Percentiles rank a stretch among this genome's conserved stretches.
Evolutionary conservation across 2,329 filamentous ascomycete species (phyloP).

Genomic region (Ascocoryne sarcoides): DNA sequence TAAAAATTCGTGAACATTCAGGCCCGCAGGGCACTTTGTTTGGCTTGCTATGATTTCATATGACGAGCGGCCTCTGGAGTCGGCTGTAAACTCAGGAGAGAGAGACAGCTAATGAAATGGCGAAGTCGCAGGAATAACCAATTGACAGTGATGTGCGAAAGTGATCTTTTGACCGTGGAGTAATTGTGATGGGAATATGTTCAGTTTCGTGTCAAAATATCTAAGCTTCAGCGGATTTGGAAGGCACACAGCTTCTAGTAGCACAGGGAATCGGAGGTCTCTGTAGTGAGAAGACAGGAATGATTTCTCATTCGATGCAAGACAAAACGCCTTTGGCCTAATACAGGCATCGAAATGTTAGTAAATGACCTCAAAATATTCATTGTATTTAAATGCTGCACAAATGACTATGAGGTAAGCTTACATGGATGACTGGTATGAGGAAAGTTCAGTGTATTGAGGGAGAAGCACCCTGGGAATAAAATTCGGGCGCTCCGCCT

Average conservation of each 20-base stretch:
- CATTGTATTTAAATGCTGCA: no score
- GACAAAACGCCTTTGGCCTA: no score
- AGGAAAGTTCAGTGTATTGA: no score
- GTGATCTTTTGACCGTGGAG: constrained; percentile 14
- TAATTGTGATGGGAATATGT: constrained; percentile 9
- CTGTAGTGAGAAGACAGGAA: constrained; percentile 29
- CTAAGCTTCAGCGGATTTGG: constrained; percentile 24
- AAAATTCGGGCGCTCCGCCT: no score
- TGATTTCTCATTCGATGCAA: constrained; percentile 28
- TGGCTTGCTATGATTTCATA: constrained; percentile 38
- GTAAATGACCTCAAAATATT: no score
- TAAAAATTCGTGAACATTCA: constrained; percentile 41
- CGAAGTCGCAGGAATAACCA: constrained; percentile 28
- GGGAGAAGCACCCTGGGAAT: no score
- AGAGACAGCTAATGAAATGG: constrained; percentile 17
- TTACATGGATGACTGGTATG: no score
- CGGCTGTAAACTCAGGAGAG: constrained; percentile 13
- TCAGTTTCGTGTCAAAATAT: constrained; percentile 24
- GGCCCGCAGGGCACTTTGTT: constrained; percentile 35
- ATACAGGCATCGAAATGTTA: no score
- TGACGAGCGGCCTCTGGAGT: constrained; percentile 28
- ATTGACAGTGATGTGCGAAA: constrained; percentile 28
- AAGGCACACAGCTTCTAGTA: constrained; percentile 19
- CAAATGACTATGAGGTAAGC: no score
- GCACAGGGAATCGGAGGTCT: constrained; percentile 22